Base-by-base conservation (phyloP, 176 grass and related monocot genomes). In the Triticum urartu region DNA sequence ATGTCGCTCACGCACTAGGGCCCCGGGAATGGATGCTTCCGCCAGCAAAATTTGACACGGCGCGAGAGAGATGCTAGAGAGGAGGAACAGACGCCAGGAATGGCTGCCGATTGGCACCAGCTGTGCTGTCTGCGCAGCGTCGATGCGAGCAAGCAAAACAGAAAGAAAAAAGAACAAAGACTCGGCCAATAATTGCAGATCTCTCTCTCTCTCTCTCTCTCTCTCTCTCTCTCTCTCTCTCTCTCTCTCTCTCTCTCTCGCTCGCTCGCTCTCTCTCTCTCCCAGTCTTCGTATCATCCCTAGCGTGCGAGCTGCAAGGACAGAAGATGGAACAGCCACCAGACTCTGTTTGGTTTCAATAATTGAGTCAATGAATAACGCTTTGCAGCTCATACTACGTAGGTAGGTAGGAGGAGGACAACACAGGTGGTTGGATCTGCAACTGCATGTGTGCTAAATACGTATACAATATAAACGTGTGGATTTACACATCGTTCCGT, bases 401-500 rank as follows among this genome's bases (percentile, higher is more conserved):
- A 54, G 15, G 15, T 54, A 52, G 4, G 14, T 50, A 52, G 48
- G 48, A 22, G 70, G 70, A 68, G 63, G 12, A 59, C 12, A 7
- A 54, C 15, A 39, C 14, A 75, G 10, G 47, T 81, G 45, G 88
- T 75, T 85, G 47, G 60, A 89, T 89, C 45, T 43, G 73, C 72
- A 83, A 54, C 50, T 83, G 25, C 15, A 18, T 54, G 64, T 26
- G 24, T 74, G 68, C 68, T 54, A 6, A 18, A 54, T 54, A 30
- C 28, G 28, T 30, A 47, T 30, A 47, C 43, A 47, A 47, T 47
- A 85, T 35, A 89, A 89, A 89, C 82, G 77, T 80, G 88, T 11
- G 38, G 18, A 22, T 26, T 24, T 47, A 61, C 11, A 50, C 7
- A 36, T 48, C 39, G 28, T 21, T 54, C 22, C 28, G 17, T 75